phyloP scores from a whole-genome alignment of 352 stramenopile genomes.

The Albugo laibachii region DNA sequence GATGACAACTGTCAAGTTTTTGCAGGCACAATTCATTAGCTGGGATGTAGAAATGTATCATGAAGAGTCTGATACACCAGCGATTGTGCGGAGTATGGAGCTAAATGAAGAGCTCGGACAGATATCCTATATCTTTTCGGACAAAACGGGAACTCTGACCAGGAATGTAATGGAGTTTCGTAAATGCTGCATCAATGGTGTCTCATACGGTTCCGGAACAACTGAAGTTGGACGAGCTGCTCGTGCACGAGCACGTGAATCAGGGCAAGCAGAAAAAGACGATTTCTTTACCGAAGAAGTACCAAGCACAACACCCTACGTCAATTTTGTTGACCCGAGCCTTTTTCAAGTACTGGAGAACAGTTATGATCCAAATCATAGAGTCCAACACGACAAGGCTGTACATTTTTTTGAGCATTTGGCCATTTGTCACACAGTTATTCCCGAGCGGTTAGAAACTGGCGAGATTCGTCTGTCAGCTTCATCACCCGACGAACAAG shows the following conservation, averaged over 20 bases:
- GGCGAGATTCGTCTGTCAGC: constrained; percentile 43
- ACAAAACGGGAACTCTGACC: constrained; percentile 88
- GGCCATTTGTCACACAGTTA: constrained; percentile 68
- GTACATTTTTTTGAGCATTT: constrained; percentile 70
- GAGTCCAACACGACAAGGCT: constrained; percentile 25
- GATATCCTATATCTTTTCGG: constrained; percentile 77
- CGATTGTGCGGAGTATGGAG: constrained; percentile 67
- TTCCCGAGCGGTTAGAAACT: constrained; percentile 41
- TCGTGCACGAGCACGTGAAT: constrained; percentile 15
- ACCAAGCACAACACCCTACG: constrained; percentile 41
- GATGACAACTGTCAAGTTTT: constrained; percentile 80
- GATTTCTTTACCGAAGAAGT: constrained; percentile 23
- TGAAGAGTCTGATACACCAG: constrained; percentile 79
- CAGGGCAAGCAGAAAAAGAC: constrained; percentile 14
- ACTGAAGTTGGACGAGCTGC: constrained; percentile 62
- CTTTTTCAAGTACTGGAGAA: constrained; percentile 46
- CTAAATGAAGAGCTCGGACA: constrained; percentile 85
- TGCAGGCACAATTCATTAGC: constrained; percentile 75
- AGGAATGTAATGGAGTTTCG: constrained; percentile 92
- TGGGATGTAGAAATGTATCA: constrained; percentile 82
- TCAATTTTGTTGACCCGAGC: constrained; percentile 57
- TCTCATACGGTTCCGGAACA: constrained; percentile 76
- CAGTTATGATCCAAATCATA: constrained; percentile 12
- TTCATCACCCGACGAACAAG: constrained; percentile 74
- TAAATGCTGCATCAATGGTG: constrained; percentile 81